Evolutionary conservation across 2,329 filamentous ascomycete species (phyloP).

Genomic region (Hypoxylon sp.): DNA sequence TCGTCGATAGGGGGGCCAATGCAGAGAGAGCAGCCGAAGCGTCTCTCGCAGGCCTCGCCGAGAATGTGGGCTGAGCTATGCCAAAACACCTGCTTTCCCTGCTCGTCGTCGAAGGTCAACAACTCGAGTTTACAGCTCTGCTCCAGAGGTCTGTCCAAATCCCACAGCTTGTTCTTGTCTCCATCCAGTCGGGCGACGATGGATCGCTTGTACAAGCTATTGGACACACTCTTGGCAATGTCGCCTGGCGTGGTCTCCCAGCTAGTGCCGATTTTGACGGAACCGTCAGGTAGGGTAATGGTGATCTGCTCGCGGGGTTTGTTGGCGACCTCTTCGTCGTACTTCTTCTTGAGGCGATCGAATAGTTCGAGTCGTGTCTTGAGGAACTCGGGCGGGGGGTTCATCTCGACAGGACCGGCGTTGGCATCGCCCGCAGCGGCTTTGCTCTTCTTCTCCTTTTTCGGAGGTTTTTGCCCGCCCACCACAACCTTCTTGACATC

Average conservation of each 20-base stretch:
- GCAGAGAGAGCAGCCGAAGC: conserved; percentile 92
- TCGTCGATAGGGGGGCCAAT: conserved; percentile 86
- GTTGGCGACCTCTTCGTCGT: conserved; percentile 75
- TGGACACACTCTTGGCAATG: conserved; percentile 84
- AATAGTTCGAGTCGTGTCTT: conserved; percentile 88
- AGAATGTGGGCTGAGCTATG: conserved; percentile 95
- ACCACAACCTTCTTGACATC: conserved; percentile 73
- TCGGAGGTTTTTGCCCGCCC: conserved; percentile 57
- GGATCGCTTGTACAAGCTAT: conserved; percentile 86
- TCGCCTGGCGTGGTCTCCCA: conserved; percentile 92
- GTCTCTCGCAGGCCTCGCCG: conserved; percentile 92
- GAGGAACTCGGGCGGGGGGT: conserved; percentile 79
- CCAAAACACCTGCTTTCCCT: conserved; percentile 97
- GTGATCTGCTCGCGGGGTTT: conserved; percentile 82
- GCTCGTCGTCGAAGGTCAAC: conserved; percentile 79
- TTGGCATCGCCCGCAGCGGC: conserved; percentile 54
- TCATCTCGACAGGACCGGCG: conserved; percentile 63
- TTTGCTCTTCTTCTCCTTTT: conserved; percentile 61
- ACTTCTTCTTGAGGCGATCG: conserved; percentile 87
- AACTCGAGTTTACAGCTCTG: conserved; percentile 87
- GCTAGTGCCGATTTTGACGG: conserved; percentile 79
- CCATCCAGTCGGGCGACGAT: conserved; percentile 90
- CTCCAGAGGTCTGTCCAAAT: conserved; percentile 91
- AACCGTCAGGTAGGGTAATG: conserved; percentile 81
- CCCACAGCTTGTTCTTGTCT: conserved; percentile 81